Evolutionary conservation across 306 rosid species (phyloP).

Genomic region (Pterocarpus macrocarpus): DNA sequence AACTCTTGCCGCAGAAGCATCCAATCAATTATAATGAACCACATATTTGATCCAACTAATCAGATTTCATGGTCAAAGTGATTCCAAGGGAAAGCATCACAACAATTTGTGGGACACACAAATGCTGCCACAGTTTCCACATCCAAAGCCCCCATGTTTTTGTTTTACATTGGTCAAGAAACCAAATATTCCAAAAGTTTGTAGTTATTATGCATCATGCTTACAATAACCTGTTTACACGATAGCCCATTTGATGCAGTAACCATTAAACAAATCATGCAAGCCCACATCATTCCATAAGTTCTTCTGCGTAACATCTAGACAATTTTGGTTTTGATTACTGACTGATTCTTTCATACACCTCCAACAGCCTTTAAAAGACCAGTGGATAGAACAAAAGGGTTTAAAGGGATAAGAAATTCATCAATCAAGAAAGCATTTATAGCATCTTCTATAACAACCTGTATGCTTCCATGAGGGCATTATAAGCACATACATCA

Average conservation of each 20-base stretch:
- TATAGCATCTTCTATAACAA: constrained; percentile 48
- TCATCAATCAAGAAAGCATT: constrained; percentile 35
- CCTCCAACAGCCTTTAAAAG: neutral
- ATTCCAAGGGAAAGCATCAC: neutral
- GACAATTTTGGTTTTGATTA: constrained; percentile 10
- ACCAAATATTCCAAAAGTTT: neutral
- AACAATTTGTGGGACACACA: neutral
- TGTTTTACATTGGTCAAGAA: no score
- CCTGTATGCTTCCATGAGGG: constrained; percentile 98
- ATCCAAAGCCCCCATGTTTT: no score
- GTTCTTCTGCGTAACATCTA: constrained; percentile 5
- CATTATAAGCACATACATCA: constrained; percentile 87
- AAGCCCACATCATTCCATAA: constrained; percentile 1
- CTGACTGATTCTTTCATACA: neutral
- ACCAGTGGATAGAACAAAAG: constrained; percentile 14
- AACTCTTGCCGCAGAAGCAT: neutral
- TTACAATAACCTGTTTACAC: neutral
- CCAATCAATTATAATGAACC: neutral
- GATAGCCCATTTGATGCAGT: constrained; percentile 7
- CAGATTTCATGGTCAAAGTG: neutral
- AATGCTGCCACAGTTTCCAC: no score
- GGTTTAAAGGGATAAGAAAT: constrained; percentile 6
- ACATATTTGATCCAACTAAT: neutral
- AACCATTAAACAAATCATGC: neutral
- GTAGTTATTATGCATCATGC: neutral